Percentiles rank a stretch among this genome's conserved stretches.
These are phyloP conservation scores for Citrus mangshanensis DNA, from an alignment of 345 rosid species.

Conservation along the genomic window DNA sequence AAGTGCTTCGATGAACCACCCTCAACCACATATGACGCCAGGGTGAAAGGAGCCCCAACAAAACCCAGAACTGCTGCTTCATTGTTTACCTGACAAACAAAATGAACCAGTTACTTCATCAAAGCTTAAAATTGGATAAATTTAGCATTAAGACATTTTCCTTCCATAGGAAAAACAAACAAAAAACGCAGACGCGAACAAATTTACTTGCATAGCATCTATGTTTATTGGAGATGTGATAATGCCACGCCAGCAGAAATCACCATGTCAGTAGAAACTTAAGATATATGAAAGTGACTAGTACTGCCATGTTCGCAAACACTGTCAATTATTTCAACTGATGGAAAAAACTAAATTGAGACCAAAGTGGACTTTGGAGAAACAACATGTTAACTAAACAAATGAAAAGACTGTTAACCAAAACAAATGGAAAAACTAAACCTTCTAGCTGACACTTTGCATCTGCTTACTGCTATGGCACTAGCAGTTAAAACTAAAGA, in stretches of 20 bases:
- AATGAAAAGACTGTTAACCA: not conserved
- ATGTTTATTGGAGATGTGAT: not conserved
- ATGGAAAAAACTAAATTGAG: not conserved
- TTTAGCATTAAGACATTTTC: not conserved
- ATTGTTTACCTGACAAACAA: slow-evolving; percentile 56
- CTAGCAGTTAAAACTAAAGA: not conserved
- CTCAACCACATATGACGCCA: slow-evolving; percentile 90
- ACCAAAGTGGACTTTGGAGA: not conserved
- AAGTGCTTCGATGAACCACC: slow-evolving; percentile 98
- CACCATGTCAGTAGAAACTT: not conserved
- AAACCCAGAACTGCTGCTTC: slow-evolving; percentile 90
- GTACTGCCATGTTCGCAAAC: not conserved
- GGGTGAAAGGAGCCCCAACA: slow-evolving; percentile 98
- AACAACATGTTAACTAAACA: not conserved
- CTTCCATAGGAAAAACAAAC: not conserved
- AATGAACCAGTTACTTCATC: not conserved
- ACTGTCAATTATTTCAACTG: not conserved
- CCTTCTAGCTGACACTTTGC: not conserved
- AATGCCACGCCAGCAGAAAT: not conserved
- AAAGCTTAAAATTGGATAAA: not conserved
- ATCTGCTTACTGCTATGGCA: not conserved
- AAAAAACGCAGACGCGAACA: not conserved
- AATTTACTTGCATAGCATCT: not conserved
- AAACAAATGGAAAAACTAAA: not conserved
- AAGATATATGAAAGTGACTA: not conserved